Conservation (phyloP, 371 early-diverging fungal species). For the Zopfochytrium polystomum region DNA sequence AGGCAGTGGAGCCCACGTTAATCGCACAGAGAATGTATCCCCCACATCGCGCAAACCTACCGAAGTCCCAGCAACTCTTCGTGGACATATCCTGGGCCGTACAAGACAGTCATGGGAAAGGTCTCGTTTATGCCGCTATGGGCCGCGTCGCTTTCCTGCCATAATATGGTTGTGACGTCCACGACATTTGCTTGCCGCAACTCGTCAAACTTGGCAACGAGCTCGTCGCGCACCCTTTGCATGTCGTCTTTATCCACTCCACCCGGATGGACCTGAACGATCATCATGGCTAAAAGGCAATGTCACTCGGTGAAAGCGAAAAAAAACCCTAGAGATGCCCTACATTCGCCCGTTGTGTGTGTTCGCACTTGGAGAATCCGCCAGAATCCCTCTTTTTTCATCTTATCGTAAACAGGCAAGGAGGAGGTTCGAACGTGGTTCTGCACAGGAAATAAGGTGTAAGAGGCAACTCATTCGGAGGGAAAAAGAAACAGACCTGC, state of each 20-base stretch:
- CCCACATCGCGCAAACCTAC: conserved; percentile 12
- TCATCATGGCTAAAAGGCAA: conserved; percentile 51
- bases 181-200: conserved; percentile 20
- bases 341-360: conserved; percentile 56
- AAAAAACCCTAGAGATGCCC: not conserved
- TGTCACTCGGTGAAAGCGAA: not conserved
- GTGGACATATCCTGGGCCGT: conserved; percentile 60
- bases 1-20: not conserved
- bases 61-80: conserved; percentile 63
- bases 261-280: conserved; percentile 58
- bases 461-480: not conserved
- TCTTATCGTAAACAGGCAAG: conserved; percentile 59
- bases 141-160: conserved; percentile 55
- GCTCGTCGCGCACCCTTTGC: conserved; percentile 18
- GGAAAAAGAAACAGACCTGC: conserved; percentile 24
- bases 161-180: conserved; percentile 51
- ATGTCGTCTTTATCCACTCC: conserved; percentile 46
- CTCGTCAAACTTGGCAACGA: conserved; percentile 10
- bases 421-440: conserved; percentile 48
- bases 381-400: conserved; percentile 65
- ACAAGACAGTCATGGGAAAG: conserved; percentile 46
- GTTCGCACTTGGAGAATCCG: conserved; percentile 63
- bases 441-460: conserved; percentile 27
- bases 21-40: not conserved
- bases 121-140: conserved; percentile 60